phyloP scores from a whole-genome alignment of 2,329 filamentous ascomycete species.

The Pleomassaria siparia region DNA sequence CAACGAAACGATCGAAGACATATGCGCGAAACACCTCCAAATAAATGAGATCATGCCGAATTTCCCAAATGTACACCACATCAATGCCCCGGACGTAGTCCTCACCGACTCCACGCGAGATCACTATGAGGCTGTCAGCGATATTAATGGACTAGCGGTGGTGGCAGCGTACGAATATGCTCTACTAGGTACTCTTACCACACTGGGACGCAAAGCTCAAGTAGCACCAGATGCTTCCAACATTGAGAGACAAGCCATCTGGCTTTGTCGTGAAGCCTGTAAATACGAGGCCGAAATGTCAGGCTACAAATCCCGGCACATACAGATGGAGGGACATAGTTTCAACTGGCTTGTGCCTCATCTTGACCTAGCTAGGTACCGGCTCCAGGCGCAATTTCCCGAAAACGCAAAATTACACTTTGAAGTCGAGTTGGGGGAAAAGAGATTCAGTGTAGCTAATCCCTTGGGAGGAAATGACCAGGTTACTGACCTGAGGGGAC shows the following conservation, averaged over 20 bases:
- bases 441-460: slow-evolving; percentile 5
- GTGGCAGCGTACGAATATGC: slow-evolving; percentile 11
- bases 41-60: slow-evolving; percentile 2
- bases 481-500: neutral
- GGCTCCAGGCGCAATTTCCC: slow-evolving; percentile 6
- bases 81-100: slow-evolving; percentile 10
- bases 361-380: slow-evolving; percentile 6
- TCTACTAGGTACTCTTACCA: slow-evolving; percentile 10
- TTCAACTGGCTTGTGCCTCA: slow-evolving; percentile 11
- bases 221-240: neutral
- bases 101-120: slow-evolving; percentile 6
- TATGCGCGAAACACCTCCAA: slow-evolving; percentile 8
- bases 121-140: slow-evolving; percentile 13
- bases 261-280: slow-evolving; percentile 12
- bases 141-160: slow-evolving; percentile 11
- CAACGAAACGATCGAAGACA: slow-evolving; percentile 4
- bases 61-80: slow-evolving; percentile 6
- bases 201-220: slow-evolving; percentile 2
- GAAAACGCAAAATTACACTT: slow-evolving; percentile 4
- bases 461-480: slow-evolving; percentile 4
- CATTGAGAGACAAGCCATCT: slow-evolving; percentile 5
- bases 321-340: slow-evolving; percentile 10
- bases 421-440: slow-evolving; percentile 9
- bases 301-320: slow-evolving; percentile 7
- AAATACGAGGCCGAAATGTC: slow-evolving; percentile 7